Evolutionary conservation across 768 basidiomycete genomes (phyloP), one percentile per base, ranked within the genome.

Genomic region (Trametes sanguinea): DNA sequence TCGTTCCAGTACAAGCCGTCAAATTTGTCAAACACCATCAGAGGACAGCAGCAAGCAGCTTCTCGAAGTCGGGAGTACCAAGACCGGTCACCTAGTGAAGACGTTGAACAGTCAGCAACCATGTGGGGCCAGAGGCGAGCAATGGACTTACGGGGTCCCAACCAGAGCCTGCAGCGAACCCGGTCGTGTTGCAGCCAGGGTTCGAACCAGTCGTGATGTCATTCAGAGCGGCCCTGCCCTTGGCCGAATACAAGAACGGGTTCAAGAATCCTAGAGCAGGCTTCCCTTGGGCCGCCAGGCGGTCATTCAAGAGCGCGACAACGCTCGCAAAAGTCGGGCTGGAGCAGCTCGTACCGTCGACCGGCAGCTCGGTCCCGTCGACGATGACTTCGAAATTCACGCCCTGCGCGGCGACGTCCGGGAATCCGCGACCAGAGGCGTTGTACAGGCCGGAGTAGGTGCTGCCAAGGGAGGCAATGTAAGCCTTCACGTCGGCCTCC

Each of bases 401-500:
- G 2, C 78, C 77, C 68, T 86, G 85, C 0, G 89, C 85, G 0
- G 88, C 75, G 30, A 90, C 85, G 65, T 91, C 89, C 8, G 88
- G 89, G 68, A 77, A 77, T 3, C 74, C 88, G 82, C 82, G 62
- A 4, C 66, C 62, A 35, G 65, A 62, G 14, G 60, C 48, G 59
- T 88, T 88, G 72, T 77, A 90, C n/a, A 85, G 74, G 50, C 85
- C 87, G 8, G 77, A 62, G 63, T 87, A 85, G 0, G 77, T 80
- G 13, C 75, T 73, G 1, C 80, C 78, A 51, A 87, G 77, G 1
- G 67, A 70, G 13, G 72, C 47, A 42, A 89, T 74, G 72, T 78
- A 89, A 1, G 65, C 60, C 0, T 60, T 37, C 5, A 88, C 84
- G 9, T 73, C 80, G 3, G 44, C 22, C 1, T 80, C 55, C 67